These are phyloP conservation scores for Echeveria elegans DNA, from an alignment of 164 flowering plant species.

Conservation along the genomic window DNA sequence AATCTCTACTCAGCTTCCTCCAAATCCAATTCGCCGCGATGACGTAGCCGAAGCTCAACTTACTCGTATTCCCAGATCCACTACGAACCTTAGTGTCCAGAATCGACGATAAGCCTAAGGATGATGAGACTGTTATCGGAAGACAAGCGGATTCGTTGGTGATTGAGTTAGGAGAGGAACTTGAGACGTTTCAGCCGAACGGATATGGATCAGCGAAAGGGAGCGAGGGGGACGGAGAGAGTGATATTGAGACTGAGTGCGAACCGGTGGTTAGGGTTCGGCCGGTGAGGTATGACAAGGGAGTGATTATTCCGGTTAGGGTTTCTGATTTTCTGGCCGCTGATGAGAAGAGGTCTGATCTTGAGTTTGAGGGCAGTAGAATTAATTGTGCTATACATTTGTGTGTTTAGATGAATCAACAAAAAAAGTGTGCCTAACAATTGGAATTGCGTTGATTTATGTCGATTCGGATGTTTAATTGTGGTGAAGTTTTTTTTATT, in stretches of 20 bases:
- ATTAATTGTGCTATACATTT: not conserved
- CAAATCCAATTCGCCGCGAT: no score
- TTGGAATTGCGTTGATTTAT: no score
- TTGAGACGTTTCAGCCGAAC: conserved; percentile 26
- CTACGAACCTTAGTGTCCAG: conserved; percentile 18
- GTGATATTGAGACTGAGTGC: not conserved
- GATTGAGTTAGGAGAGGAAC: conserved; percentile 38
- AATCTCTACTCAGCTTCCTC: no score
- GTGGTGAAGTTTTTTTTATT: not conserved
- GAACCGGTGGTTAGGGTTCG: conserved; percentile 10
- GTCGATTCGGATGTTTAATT: no score
- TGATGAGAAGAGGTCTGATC: not conserved
- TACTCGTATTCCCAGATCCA: not conserved
- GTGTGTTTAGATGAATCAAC: no score
- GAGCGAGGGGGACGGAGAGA: not conserved
- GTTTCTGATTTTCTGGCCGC: not conserved
- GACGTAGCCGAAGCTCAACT: not conserved
- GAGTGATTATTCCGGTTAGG: not conserved
- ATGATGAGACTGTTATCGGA: not conserved
- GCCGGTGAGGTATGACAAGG: not conserved
- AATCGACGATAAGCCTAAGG: not conserved
- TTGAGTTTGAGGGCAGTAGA: not conserved
- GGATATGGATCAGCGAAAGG: conserved; percentile 18
- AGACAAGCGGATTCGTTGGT: conserved; percentile 10
- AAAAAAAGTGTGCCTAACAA: no score